phyloP scores from a whole-genome alignment of 2,329 filamentous ascomycete genomes.

The Endocalyx cinctus region DNA sequence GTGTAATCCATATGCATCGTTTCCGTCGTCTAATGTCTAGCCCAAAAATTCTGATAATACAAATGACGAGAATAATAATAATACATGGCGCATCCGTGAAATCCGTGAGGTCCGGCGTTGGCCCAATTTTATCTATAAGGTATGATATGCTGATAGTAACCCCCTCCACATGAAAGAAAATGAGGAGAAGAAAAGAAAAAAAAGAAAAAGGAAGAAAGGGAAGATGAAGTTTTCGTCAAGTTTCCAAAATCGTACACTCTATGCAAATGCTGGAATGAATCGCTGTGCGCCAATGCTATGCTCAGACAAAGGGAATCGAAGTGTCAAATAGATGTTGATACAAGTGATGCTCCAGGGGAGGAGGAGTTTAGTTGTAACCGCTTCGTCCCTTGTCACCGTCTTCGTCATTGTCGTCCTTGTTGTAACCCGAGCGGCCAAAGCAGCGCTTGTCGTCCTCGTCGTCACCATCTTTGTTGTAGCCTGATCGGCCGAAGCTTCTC shows the following conservation, averaged over 20 bases:
- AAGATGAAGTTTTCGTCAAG: too few species aligned
- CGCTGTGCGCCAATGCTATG: not conserved
- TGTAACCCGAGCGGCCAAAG: slow-evolving; percentile 24
- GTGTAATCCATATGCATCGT: slow-evolving; percentile 3
- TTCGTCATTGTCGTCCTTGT: slow-evolving; percentile 20
- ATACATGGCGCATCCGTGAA: too few species aligned
- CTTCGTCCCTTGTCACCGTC: slow-evolving; percentile 12
- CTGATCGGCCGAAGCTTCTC: slow-evolving; percentile 25
- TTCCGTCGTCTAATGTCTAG: slow-evolving; percentile 13
- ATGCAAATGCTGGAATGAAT: not conserved
- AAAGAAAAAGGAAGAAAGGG: too few species aligned
- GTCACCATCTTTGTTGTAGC: slow-evolving; percentile 30
- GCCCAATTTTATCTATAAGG: too few species aligned
- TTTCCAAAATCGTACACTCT: too few species aligned
- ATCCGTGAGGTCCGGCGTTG: too few species aligned
- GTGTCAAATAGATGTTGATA: not conserved
- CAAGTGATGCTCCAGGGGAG: too few species aligned
- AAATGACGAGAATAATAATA: too few species aligned
- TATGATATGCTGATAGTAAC: too few species aligned
- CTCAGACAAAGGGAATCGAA: not conserved
- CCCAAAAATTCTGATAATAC: slow-evolving; percentile 6
- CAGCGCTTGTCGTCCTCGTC: slow-evolving; percentile 17
- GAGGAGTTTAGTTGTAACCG: slow-evolving; percentile 16
- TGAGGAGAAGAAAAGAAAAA: too few species aligned
- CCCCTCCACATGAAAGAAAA: too few species aligned